A percentile compares a stretch with the other conserved stretches of the same genome.
Conservation (phyloP, 768 basidiomycete species). For the Porpolomopsis calyptriformis region DNA sequence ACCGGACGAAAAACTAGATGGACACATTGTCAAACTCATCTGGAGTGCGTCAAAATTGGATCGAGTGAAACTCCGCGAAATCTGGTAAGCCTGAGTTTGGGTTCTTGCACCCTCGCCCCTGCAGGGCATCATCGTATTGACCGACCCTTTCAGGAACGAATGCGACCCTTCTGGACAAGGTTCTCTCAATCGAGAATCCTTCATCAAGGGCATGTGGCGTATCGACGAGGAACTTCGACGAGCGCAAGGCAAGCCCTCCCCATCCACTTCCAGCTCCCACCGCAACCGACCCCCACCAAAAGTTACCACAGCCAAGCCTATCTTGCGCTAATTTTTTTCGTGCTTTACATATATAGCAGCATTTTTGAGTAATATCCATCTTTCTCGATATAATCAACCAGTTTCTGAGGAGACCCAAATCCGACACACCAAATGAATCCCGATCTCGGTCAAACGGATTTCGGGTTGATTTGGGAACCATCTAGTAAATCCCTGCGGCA, state of each 20-base stretch:
- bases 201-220: constrained; percentile 75
- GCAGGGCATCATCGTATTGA: too few relatives aligned
- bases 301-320: constrained; percentile 9
- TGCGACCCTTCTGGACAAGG: constrained; percentile 50
- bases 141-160: constrained; percentile 42
- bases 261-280: constrained; percentile 7
- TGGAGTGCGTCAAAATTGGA: constrained; percentile 56
- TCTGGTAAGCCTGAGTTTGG: constrained; percentile 44
- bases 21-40: constrained; percentile 43
- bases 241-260: constrained; percentile 29
- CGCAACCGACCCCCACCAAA: constrained; percentile 14
- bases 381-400: too few relatives aligned
- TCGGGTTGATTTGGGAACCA: too few relatives aligned
- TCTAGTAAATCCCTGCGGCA: too few relatives aligned
- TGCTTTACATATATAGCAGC: not conserved
- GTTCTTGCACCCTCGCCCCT: constrained; percentile 1
- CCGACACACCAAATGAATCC: too few relatives aligned
- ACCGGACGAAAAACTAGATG: constrained; percentile 42
- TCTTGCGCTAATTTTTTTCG: not conserved
- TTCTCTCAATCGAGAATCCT: constrained; percentile 52
- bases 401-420: too few relatives aligned
- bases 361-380: not conserved
- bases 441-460: too few relatives aligned
- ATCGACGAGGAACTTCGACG: constrained; percentile 77
- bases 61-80: constrained; percentile 39